phyloP scores from a whole-genome alignment of 2,329 filamentous ascomycete genomes.

The Neofusicoccum parvum region DNA sequence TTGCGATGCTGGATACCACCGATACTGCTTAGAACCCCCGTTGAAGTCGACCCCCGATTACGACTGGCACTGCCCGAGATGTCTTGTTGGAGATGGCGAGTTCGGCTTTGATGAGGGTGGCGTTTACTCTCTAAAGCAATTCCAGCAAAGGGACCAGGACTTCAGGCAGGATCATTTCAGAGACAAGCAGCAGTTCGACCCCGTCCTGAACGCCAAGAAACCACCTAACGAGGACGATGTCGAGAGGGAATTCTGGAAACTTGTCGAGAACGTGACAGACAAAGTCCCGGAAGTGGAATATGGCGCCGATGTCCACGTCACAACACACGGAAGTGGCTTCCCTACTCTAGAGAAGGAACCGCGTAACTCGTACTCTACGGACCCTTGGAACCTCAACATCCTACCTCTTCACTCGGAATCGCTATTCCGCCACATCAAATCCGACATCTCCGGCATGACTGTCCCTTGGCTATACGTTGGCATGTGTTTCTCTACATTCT shows the following conservation, averaged over 20 bases:
- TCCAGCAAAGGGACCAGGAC: constrained; percentile 91
- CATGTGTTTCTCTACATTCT: constrained; percentile 99
- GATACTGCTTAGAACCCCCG: constrained; percentile 84
- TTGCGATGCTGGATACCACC: constrained; percentile 88
- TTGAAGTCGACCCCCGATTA: constrained; percentile 74
- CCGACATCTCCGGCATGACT: constrained; percentile 98
- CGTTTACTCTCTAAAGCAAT: constrained; percentile 90
- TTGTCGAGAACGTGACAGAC: constrained; percentile 91
- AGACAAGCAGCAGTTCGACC: constrained; percentile 84
- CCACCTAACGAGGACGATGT: constrained; percentile 93
- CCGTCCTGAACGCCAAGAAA: constrained; percentile 75
- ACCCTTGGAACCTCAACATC: constrained; percentile 95
- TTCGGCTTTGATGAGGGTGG: constrained; percentile 98
- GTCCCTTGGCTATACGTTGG: constrained; percentile 99
- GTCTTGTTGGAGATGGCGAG: constrained; percentile 91
- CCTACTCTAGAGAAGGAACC: constrained; percentile 92
- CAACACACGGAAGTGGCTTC: constrained; percentile 95
- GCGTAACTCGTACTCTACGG: constrained; percentile 79
- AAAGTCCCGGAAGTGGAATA: constrained; percentile 93
- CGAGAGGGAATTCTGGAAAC: constrained; percentile 93
- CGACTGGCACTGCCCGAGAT: constrained; percentile 96
- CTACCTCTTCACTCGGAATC: constrained; percentile 89
- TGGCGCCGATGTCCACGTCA: constrained; percentile 96
- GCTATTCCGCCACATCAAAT: constrained; percentile 94
- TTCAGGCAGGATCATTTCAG: constrained; percentile 96